Percentiles rank a stretch among this genome's conserved stretches.
Conservation (phyloP, 805 yeast genomes). For the Yarrowia yakushimensis region DNA sequence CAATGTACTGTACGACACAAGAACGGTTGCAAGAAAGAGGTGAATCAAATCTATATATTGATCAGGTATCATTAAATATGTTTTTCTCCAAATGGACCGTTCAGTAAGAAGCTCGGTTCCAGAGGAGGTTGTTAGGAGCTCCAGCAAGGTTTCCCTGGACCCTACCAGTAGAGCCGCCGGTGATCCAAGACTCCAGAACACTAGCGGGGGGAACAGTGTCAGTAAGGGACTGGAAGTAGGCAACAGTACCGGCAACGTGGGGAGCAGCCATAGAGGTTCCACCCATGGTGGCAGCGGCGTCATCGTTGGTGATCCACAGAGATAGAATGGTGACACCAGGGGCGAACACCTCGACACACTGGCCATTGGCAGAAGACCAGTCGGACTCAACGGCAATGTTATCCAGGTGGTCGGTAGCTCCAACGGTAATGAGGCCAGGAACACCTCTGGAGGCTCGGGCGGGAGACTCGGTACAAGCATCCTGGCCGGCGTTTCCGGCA, state of each 20-base stretch:
- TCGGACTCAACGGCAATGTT: background rate
- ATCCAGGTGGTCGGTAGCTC: constrained; percentile 18
- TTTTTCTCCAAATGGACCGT: background rate
- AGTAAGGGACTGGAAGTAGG: constrained; percentile 50
- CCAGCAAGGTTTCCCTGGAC: constrained; percentile 11
- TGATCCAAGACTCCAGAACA: constrained; percentile 6
- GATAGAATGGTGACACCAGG: constrained; percentile 91
- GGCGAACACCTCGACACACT: constrained; percentile 93
- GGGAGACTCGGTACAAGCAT: constrained; percentile 10
- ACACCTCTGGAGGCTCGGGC: background rate
- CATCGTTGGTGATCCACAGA: constrained; percentile 35
- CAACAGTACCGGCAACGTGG: constrained; percentile 85
- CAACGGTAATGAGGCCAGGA: constrained; percentile 14
- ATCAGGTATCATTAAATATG: constrained; percentile 7
- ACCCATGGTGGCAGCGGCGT: constrained; percentile 42
- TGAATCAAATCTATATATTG: background rate
- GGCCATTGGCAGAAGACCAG: constrained; percentile 46
- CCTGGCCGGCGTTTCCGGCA: constrained; percentile 17
- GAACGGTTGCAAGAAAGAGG: background rate
- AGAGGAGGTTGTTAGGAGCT: background rate
- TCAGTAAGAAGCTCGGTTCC: constrained; percentile 15
- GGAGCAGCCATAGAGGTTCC: constrained; percentile 99
- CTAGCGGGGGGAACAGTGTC: background rate
- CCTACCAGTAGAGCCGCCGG: background rate
- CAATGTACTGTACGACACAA: too few relatives aligned